Evolutionary conservation across 768 basidiomycete genomes (phyloP).

Genomic region (Dentipellis sp.): DNA sequence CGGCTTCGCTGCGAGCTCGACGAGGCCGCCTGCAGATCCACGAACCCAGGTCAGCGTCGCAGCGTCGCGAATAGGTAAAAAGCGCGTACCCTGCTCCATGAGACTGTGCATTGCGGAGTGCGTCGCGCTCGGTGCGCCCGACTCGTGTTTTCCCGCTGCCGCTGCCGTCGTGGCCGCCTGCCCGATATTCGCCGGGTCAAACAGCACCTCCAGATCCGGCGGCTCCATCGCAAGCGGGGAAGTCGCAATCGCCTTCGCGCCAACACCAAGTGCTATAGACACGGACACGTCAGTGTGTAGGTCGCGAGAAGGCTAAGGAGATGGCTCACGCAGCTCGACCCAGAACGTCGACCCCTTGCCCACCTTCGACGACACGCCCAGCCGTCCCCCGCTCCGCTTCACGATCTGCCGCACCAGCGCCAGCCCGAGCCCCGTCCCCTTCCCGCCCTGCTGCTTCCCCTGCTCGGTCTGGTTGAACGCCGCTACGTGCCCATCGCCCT

Average conservation of each 20-base stretch:
- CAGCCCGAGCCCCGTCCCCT: constrained; percentile 45
- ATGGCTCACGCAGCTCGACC: constrained; percentile 59
- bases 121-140: constrained; percentile 2
- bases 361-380: constrained; percentile 33
- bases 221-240: neutral
- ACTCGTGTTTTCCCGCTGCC: no score
- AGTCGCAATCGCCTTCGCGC: constrained; percentile 35
- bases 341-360: constrained; percentile 80
- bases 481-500: constrained; percentile 26
- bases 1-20: constrained; percentile 45
- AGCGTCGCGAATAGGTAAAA: neutral
- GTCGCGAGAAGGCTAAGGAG: no score
- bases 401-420: constrained; percentile 47
- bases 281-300: neutral
- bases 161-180: no score
- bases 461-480: constrained; percentile 76
- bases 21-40: constrained; percentile 36
- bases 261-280: constrained; percentile 51
- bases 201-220: neutral
- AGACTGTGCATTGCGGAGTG: constrained; percentile 47
- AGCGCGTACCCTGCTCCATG: constrained; percentile 49
- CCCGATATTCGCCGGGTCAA: neutral
- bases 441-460: constrained; percentile 56
- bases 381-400: constrained; percentile 37
- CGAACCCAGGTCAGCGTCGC: neutral